phyloP scores from a whole-genome alignment of 257 asterid genomes.

The Ophiorrhiza pumila region DNA sequence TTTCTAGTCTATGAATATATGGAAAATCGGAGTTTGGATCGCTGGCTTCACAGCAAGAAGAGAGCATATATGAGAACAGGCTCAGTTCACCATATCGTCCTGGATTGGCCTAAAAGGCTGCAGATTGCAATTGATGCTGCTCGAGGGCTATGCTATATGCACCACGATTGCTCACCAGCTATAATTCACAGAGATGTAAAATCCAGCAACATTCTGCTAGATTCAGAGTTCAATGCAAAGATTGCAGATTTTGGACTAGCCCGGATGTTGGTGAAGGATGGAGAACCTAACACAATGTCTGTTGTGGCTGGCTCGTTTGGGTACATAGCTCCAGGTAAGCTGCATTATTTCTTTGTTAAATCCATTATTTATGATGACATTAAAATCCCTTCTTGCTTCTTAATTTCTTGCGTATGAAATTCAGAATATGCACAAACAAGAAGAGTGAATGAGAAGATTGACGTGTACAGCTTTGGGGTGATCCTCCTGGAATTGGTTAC shows the following conservation, averaged over 20 bases:
- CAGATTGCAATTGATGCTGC: slow-evolving; percentile 40
- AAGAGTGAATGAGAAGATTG: slow-evolving; percentile 80
- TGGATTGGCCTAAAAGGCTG: slow-evolving; percentile 42
- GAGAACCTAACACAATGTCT: slow-evolving; percentile 35
- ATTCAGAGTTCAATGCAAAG: slow-evolving; percentile 45
- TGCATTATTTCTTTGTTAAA: neutral
- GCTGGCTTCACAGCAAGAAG: slow-evolving; percentile 60
- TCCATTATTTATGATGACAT: neutral
- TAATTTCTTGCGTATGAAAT: slow-evolving; percentile 2
- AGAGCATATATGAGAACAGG: slow-evolving; percentile 26
- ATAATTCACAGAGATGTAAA: slow-evolving; percentile 57
- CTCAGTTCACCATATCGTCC: slow-evolving; percentile 33
- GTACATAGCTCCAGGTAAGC: slow-evolving; percentile 43
- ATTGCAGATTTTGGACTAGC: slow-evolving; percentile 65
- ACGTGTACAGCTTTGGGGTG: slow-evolving; percentile 86
- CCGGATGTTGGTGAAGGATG: slow-evolving; percentile 35
- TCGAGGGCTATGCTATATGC: slow-evolving; percentile 39
- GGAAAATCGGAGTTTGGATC: slow-evolving; percentile 76
- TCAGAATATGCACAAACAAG: slow-evolving; percentile 74
- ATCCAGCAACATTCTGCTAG: slow-evolving; percentile 49
- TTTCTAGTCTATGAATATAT: slow-evolving; percentile 76
- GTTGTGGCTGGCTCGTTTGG: slow-evolving; percentile 43
- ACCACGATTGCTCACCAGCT: slow-evolving; percentile 34
- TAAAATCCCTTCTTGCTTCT: neutral
- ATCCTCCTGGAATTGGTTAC: slow-evolving; percentile 74